Conservation (phyloP, 495 filamentous ascomycete species). For the Penicillium malachiteum region DNA sequence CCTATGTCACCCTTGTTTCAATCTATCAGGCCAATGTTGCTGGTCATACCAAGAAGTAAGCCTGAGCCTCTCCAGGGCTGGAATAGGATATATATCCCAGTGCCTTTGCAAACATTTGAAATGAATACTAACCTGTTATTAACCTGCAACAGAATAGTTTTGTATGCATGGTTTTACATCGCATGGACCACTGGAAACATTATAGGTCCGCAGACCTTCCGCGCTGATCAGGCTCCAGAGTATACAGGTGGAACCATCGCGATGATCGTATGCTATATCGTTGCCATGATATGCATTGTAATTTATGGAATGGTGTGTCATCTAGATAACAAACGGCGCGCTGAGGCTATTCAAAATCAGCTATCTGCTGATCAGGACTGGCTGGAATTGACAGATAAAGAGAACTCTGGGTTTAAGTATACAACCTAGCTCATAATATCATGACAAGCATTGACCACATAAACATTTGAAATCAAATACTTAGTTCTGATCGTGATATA, state of each 20-base stretch:
- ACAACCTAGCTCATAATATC: not conserved
- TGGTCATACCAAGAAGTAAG: conserved; percentile 5
- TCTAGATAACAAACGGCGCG: not conserved
- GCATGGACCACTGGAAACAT: conserved; percentile 14
- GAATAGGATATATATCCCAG: too few relatives aligned
- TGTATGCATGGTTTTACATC: conserved; percentile 5
- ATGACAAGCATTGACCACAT: too few relatives aligned
- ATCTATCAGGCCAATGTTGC: conserved; percentile 5
- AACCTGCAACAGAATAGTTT: not conserved
- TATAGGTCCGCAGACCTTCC: conserved; percentile 23
- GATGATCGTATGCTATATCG: conserved; percentile 10
- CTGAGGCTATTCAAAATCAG: not conserved
- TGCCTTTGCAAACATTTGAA: too few relatives aligned
- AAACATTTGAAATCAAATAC: too few relatives aligned
- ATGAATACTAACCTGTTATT: too few relatives aligned
- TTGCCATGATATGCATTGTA: conserved; percentile 4
- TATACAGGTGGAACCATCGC: conserved; percentile 16
- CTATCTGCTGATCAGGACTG: conserved; percentile 2
- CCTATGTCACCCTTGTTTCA: conserved; percentile 1
- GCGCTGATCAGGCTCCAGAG: conserved; percentile 13
- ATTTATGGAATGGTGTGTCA: not conserved
- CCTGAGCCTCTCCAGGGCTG: not conserved
- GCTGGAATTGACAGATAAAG: conserved; percentile 1
- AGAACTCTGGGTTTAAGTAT: conserved; percentile 2
- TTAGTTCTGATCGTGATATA: too few relatives aligned